A percentile compares a stretch with the other conserved stretches of the same genome.
Evolutionary conservation across 805 yeast species (phyloP).

Genomic region (Wickerhamiella cacticola): DNA sequence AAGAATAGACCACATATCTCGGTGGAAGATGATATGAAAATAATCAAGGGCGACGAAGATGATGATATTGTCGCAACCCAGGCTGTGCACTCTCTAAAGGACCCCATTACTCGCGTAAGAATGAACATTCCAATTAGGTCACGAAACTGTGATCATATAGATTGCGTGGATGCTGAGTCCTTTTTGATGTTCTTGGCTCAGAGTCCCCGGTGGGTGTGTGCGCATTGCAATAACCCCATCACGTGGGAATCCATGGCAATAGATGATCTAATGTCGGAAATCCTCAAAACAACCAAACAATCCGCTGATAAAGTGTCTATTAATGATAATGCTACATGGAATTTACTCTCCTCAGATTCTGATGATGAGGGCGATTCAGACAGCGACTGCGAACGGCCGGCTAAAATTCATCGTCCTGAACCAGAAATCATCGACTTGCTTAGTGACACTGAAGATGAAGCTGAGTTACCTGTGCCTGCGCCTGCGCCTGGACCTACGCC

Average conservation of each 20-base stretch:
- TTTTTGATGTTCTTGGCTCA: conserved; percentile 66
- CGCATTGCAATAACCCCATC: conserved; percentile 53
- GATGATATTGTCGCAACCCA: conserved; percentile 62
- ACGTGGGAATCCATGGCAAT: conserved; percentile 49
- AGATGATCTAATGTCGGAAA: conserved; percentile 60
- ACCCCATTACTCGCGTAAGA: conserved; percentile 65
- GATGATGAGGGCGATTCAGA: background rate
- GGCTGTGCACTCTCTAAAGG: conserved; percentile 53
- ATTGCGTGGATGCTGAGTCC: conserved; percentile 74
- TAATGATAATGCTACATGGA: conserved; percentile 65
- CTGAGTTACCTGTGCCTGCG: background rate
- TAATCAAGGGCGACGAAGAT: conserved; percentile 35
- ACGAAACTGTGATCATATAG: conserved; percentile 60
- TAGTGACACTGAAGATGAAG: conserved; percentile 3
- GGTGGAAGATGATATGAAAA: conserved; percentile 36
- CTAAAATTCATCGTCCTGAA: background rate
- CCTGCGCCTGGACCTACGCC: background rate
- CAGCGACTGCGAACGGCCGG: no score
- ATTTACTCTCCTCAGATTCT: background rate
- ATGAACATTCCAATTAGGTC: conserved; percentile 66
- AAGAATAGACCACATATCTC: conserved; percentile 39
- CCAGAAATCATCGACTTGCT: conserved; percentile 5
- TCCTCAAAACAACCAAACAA: conserved; percentile 41
- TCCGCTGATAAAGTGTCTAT: conserved; percentile 57
- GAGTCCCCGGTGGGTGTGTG: conserved; percentile 80